A percentile compares a stretch with the other conserved stretches of the same genome.
Evolutionary conservation across 2,329 filamentous ascomycete species (phyloP).

Genomic region (Monosporascus sp.): DNA sequence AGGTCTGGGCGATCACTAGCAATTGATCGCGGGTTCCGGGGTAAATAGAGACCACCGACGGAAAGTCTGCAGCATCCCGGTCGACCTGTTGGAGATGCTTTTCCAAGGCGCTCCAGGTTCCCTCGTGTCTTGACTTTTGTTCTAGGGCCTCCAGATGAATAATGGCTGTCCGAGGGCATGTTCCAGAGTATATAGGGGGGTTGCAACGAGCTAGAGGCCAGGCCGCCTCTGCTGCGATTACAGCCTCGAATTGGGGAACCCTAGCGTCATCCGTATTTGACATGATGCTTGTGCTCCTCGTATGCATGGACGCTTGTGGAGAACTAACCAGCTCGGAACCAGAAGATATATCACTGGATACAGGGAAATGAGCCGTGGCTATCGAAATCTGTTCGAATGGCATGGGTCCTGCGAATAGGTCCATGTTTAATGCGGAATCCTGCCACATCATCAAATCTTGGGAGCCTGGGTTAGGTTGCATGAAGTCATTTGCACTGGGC

Average conservation of each 20-base stretch:
- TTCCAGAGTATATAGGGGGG: slow-evolving; percentile 35
- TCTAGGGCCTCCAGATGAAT: slow-evolving; percentile 47
- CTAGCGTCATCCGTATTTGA: slow-evolving; percentile 32
- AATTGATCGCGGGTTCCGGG: slow-evolving; percentile 58
- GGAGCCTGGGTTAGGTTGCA: slow-evolving; percentile 31
- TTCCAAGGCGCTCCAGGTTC: slow-evolving; percentile 40
- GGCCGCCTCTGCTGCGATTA: slow-evolving; percentile 41
- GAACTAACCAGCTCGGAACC: slow-evolving; percentile 38
- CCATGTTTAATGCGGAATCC: slow-evolving; percentile 38
- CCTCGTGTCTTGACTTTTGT: slow-evolving; percentile 41
- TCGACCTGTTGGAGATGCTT: slow-evolving; percentile 33
- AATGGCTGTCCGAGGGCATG: slow-evolving; percentile 44
- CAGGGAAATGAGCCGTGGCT: slow-evolving; percentile 30
- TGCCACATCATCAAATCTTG: slow-evolving; percentile 40
- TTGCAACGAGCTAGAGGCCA: slow-evolving; percentile 50
- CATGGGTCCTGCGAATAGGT: slow-evolving; percentile 31
- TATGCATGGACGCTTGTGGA: slow-evolving; percentile 38
- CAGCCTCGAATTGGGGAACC: slow-evolving; percentile 41
- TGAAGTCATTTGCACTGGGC: slow-evolving; percentile 30
- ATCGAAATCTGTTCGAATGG: slow-evolving; percentile 29
- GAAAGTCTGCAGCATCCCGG: slow-evolving; percentile 30
- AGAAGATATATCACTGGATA: slow-evolving; percentile 36
- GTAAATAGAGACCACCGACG: slow-evolving; percentile 39
- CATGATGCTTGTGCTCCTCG: slow-evolving; percentile 41
- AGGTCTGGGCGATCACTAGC: slow-evolving; percentile 65